Evolutionary conservation across 305 asterid genomes (phyloP), one percentile per base, ranked within the genome.

Genomic region (Solanum hybrid): DNA sequence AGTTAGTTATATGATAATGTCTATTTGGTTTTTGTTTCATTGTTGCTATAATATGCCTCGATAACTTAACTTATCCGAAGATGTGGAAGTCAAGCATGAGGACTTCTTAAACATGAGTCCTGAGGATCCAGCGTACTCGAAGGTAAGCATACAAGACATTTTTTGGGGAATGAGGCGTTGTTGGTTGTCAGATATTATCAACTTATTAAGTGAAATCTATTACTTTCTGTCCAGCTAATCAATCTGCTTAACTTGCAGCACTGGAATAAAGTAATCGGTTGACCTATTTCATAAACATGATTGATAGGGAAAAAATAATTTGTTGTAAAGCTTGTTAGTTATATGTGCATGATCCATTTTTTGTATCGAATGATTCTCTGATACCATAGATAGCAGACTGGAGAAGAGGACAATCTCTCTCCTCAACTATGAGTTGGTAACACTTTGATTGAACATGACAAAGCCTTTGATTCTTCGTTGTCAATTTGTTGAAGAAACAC

Each of bases 61-160:
- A 29, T 46, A 90, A 91, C 97, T 96, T 96, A 95, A 96, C 98
- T 87, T 86, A 34, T 89, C 81, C 88, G 91, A 95, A 84, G 98
- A 96, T 90, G 98, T 96, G 89, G 87, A 92, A 91, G 95, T 94
- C 90, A 92, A 87, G 94, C 98, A 96, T 29, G 95, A 56, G 13
- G 99, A 96, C 92, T 97, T 97, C 95, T 93, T 96, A 85, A 94
- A 93, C 89, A 90, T 96, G 77, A 91, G 94, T 90, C 96, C 98
- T 20, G 90, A 92, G 8, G 94, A 93, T 91, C 96, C 95, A 88
- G 90, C 94, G 34, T 95, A 92, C 92, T 93, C 98, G 14, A 95
- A 95, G 98, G 99, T 96, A 91, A 80, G 27, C 40, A 86, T 71
- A 40, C 32, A 10, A 73, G 17, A 17, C 20, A 82, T 82, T 82